Evolutionary conservation across 768 basidiomycete genomes (phyloP), one percentile per base, ranked within the genome.

Genomic region (Austroboletus eburneus): DNA sequence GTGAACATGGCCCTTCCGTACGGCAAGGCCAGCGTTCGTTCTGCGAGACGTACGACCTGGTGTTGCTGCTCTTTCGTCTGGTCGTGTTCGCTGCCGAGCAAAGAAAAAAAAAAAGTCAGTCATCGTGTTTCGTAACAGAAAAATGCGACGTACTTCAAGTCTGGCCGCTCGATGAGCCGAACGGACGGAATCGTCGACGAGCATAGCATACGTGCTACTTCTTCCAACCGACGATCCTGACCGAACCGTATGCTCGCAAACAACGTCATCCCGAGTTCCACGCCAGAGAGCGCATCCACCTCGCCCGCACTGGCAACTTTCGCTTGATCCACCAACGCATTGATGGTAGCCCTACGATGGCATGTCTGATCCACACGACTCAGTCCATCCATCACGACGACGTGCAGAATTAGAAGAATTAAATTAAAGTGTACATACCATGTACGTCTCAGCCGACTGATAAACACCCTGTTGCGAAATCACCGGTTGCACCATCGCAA

Each of bases 1-100:
- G 88, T 91, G 62, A 93, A 95, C 74, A 96, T 83, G 1, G 90
- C 93, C 48, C 91, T 78, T 9, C 96, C 96, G 50, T 91, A 80
- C 0, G 94, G 84, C 25, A 96, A 71, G 2, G 95, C 85, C n/a
- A 96, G 73, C 0, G 93, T 97, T 29, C 94, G 77, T 57, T 91
- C 86, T 14, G 88, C 86, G 29, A 95, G 80, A 9, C 87, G 80
- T 24, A 85, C 69, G 3, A 89, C 86, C 50, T 90, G 81, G 35
- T 75, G 76, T 57, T 95, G 90, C 40, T 95, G 86, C 54, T 92
- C 90, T 54, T 87, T 85, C 9, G 82, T 77, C 54, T 91, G 83
- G 39, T 97, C 93, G 50, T 86, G 84, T 55, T 97, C 95, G 51
- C 91, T 95, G 52, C 12, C n/a, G n/a, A n/a, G n/a, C n/a, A n/a